Evolutionary conservation across 1,139 yeast species (phyloP), one percentile per base, ranked within the genome.

Genomic region (Geotrichum fermentans): DNA sequence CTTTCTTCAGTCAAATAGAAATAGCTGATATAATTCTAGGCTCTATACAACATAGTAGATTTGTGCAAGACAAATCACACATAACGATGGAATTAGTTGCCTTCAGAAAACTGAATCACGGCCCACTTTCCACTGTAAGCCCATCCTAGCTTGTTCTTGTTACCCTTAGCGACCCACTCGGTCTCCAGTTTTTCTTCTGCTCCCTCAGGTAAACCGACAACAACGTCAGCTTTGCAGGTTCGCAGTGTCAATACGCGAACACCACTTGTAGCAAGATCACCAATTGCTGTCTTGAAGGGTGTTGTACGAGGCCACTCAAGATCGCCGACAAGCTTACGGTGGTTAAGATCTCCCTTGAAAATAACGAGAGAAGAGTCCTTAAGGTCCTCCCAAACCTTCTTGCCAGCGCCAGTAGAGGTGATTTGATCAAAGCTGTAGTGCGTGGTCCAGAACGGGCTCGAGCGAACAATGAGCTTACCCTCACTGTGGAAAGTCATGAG

Each of bases 171-270:
- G 42, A 58, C 56, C 83, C 94, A 88, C 45, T 70, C 69, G 51
- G 74, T 67, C 42, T 77, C 74, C 56, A 92, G 73, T 61, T 79
- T 73, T 58, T 83, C 90, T 56, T 85, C 84, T 28, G 78, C 69
- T 1, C 96, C 97, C 29, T 59, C 63, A 38, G 74, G 70, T 55
- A 92, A 76, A 2, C 95, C 97, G 45, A 85, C 96, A 49, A 85
- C 83, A n/a, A 90, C 97, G 64, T 94, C 98, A 0, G 97, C 97
- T 68, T 92, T 92, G 67, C 96, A 83, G 2, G 98, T 92, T 71
- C 99, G 79, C 60, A 92, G 74, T 28, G 95, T 77, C 55, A 88
- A 71, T 21, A 87, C 61, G 14, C 80, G 81, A 49, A 92, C 71
- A 7, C 82, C 82, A 49, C 68, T 65, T 1, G 65, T 56, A 0